Evolutionary conservation across 2,329 filamentous ascomycete genomes (phyloP), one percentile per base, ranked within the genome.

Genomic region (Leptoxyphium fumago): DNA sequence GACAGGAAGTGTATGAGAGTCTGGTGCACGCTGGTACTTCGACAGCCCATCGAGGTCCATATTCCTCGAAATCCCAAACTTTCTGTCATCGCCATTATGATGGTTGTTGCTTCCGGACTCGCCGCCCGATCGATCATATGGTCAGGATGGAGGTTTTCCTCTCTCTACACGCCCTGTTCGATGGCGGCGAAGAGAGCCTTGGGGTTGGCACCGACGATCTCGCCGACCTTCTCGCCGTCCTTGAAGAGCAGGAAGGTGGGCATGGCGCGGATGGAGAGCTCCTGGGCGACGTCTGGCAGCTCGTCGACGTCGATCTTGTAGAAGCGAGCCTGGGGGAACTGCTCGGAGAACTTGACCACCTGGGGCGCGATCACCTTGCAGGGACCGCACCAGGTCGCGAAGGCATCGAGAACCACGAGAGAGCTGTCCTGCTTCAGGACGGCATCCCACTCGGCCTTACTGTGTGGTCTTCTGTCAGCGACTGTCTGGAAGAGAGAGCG

Each of bases 241-340:
- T 86, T 84, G 77, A 87, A 94, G 59, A 93, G 64, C 45, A 83
- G 59, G 70, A 96, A 94, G 26, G 86, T 93, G 45, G 89, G 88
- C 87, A 96, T 94, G 61, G 88, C 87, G 55, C 84, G 78, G 63
- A 96, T 76, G 51, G 77, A 77, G 50, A 91, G 78, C 61, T 91
- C 78, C 57, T 80, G 73, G 29, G 84, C 78, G 41, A 94, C 74
- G 1, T 84, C 78, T 52, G 79, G 70, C 36, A 89, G 69, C 51
- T 86, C 72, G 64, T 95, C 88, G 56, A 95, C 87, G 64, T 96
- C 87, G 61, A 95, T 71, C 75, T 94, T 91, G 74, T 78, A 78
- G 68, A 94, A 95, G 64, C 76, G 71, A 52, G 82, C 73, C 52
- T 69, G 62, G 51, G 74, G 64, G 68, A 75, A 76, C 46, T 66